Percentiles rank a stretch among this genome's conserved stretches.
These are phyloP conservation scores for Aureobasidium melanogenum DNA, from an alignment of 2,329 filamentous ascomycete genomes.

Conservation along the genomic window DNA sequence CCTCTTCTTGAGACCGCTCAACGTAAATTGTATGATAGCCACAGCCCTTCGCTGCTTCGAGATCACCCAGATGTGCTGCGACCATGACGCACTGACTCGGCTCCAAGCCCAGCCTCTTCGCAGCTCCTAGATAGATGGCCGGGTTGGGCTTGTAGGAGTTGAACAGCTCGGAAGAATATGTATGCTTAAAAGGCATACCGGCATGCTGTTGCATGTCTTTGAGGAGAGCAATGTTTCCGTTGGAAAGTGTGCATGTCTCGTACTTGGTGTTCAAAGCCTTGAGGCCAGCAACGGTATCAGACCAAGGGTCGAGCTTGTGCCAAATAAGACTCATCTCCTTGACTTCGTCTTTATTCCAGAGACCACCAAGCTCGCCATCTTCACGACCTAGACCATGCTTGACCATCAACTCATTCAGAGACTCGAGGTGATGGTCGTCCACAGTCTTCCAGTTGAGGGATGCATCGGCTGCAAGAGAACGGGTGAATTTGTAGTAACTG, in stretches of 20 bases:
- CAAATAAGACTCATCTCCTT: slow-evolving; percentile 49
- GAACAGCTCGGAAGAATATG: slow-evolving; percentile 64
- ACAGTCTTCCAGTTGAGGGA: slow-evolving; percentile 54
- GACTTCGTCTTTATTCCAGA: slow-evolving; percentile 44
- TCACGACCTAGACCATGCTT: slow-evolving; percentile 29
- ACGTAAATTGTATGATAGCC: slow-evolving; percentile 68
- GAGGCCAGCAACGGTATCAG: slow-evolving; percentile 53
- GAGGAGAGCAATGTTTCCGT: slow-evolving; percentile 62
- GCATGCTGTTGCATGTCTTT: slow-evolving; percentile 53
- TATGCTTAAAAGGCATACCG: slow-evolving; percentile 50
- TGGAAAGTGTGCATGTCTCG: slow-evolving; percentile 60
- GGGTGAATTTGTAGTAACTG: slow-evolving; percentile 44
- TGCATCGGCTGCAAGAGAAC: slow-evolving; percentile 38
- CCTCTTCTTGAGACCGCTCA: slow-evolving; percentile 59
- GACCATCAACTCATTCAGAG: slow-evolving; percentile 50
- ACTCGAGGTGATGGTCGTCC: slow-evolving; percentile 61
- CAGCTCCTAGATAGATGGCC: slow-evolving; percentile 61
- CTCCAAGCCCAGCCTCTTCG: slow-evolving; percentile 45
- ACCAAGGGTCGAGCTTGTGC: slow-evolving; percentile 65
- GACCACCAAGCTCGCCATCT: slow-evolving; percentile 25
- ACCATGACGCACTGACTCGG: slow-evolving; percentile 64
- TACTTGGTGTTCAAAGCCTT: slow-evolving; percentile 42
- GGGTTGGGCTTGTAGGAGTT: slow-evolving; percentile 65
- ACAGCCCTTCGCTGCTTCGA: slow-evolving; percentile 54
- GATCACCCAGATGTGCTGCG: slow-evolving; percentile 63